phyloP scores from a whole-genome alignment of 306 rosid genomes.

The Dryas octopetala region DNA sequence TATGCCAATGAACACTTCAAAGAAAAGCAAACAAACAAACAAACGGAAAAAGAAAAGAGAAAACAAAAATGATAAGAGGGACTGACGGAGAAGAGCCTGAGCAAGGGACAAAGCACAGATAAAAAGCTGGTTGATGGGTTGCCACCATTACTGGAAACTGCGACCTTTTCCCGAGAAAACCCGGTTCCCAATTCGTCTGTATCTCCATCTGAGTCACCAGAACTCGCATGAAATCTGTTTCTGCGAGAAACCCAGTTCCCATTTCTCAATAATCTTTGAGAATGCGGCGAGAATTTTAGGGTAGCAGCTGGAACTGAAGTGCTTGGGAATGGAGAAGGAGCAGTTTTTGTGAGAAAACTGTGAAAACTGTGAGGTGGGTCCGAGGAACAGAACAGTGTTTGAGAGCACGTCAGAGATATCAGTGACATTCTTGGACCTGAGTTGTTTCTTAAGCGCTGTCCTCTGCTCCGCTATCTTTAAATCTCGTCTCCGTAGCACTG shows the following conservation, averaged over 20 bases:
- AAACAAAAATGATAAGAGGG: neutral
- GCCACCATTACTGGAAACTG: conserved; percentile 15
- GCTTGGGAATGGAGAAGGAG: conserved; percentile 7
- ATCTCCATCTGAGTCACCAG: conserved; percentile 38
- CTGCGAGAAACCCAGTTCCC: conserved; percentile 34
- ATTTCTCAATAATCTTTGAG: conserved; percentile 1
- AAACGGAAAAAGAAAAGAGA: neutral
- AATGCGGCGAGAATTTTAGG: conserved; percentile 22
- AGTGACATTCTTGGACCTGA: conserved; percentile 21
- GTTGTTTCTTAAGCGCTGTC: neutral
- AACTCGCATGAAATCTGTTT: conserved; percentile 37
- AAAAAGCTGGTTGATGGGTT: conserved; percentile 47
- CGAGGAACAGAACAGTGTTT: conserved; percentile 12
- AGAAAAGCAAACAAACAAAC: neutral
- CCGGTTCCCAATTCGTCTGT: conserved; percentile 13
- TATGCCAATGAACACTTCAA: neutral
- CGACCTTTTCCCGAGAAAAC: no score
- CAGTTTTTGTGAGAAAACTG: neutral
- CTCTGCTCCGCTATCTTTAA: no score
- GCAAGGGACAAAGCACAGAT: conserved; percentile 74
- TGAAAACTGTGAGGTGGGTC: neutral
- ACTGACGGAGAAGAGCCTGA: conserved; percentile 71
- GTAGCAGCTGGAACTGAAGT: conserved; percentile 26
- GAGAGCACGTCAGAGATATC: conserved; percentile 7
- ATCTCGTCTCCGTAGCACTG: no score